phyloP scores from a whole-genome alignment of 202 grass and related monocot genomes.

The Elaeis oleifera region DNA sequence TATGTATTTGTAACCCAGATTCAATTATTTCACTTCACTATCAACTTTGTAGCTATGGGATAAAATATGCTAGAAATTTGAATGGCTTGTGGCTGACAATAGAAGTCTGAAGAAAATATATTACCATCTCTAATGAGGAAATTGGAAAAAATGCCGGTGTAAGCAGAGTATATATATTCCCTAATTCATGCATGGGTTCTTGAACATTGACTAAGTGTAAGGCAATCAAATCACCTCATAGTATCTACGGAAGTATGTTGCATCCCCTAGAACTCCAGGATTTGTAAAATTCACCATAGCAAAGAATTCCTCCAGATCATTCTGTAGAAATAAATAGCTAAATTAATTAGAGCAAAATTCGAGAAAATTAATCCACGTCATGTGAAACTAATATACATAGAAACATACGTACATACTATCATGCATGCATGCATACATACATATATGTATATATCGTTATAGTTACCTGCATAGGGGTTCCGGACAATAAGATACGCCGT shows the following conservation, averaged over 20 bases:
- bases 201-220: background rate
- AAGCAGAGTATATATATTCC: background rate
- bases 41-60: too few relatives aligned
- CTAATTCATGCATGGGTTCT: background rate
- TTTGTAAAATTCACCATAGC: slow-evolving; percentile 99
- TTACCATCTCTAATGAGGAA: too few relatives aligned
- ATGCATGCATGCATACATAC: background rate
- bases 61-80: too few relatives aligned
- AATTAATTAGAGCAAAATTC: background rate
- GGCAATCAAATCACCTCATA: slow-evolving; percentile 60
- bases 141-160: too few relatives aligned
- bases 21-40: too few relatives aligned
- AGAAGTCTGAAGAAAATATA: too few relatives aligned
- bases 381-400: too few relatives aligned
- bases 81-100: too few relatives aligned
- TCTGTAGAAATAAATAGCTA: slow-evolving; percentile 34
- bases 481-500: slow-evolving; percentile 75
- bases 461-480: slow-evolving; percentile 92
- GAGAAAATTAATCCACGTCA: slow-evolving; percentile 10
- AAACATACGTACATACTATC: background rate
- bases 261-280: slow-evolving; percentile 78
- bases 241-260: slow-evolving; percentile 72
- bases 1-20: too few relatives aligned
- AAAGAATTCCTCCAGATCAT: slow-evolving; percentile 98
- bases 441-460: background rate